Percentiles rank a stretch among this genome's conserved stretches.
phyloP scores from a whole-genome alignment of 805 yeast species.

The Pichia gijzeniarum region DNA sequence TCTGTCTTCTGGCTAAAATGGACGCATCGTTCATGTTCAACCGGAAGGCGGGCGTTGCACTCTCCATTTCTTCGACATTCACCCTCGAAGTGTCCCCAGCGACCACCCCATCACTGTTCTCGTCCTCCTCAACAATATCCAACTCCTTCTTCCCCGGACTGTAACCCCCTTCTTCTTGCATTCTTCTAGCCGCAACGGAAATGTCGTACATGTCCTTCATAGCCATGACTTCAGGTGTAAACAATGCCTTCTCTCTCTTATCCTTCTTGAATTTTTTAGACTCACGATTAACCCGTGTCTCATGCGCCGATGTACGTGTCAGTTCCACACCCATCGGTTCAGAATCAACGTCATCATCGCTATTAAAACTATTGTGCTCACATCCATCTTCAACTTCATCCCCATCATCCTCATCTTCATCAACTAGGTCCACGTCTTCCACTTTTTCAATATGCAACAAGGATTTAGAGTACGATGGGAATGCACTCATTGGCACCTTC shows the following conservation, averaged over 20 bases:
- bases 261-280: neutral
- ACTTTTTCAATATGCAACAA: constrained; percentile 1
- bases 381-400: neutral
- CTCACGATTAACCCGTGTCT: no score
- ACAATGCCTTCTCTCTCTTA: constrained; percentile 28
- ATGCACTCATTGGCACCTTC: constrained; percentile 1
- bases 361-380: neutral
- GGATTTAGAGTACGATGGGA: constrained; percentile 8
- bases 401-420: neutral
- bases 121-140: constrained; percentile 8
- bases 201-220: constrained; percentile 55
- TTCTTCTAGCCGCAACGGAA: constrained; percentile 54
- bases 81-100: neutral
- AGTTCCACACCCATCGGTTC: neutral
- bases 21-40: constrained; percentile 48
- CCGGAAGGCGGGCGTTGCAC: constrained; percentile 28
- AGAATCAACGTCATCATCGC: neutral
- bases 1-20: constrained; percentile 41
- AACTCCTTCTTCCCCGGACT: constrained; percentile 1
- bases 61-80: neutral
- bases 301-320: no score
- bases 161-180: constrained; percentile 40
- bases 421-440: neutral
- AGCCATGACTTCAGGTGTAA: constrained; percentile 54
- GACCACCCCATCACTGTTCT: constrained; percentile 10